These are phyloP conservation scores for Periconia digitata DNA, from an alignment of 2,329 filamentous ascomycete genomes.

Conservation along the genomic window DNA sequence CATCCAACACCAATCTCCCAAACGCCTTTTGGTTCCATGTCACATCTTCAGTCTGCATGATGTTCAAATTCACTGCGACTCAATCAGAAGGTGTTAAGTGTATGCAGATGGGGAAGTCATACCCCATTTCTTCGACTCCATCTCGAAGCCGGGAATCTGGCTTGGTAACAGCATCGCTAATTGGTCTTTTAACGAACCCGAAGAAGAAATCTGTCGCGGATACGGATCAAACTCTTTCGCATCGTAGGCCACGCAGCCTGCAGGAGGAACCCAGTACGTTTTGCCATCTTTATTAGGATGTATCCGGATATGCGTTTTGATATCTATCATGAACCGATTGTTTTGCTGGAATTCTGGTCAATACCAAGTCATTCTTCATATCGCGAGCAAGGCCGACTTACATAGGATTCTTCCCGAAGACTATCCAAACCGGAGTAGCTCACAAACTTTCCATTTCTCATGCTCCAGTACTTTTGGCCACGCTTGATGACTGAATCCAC, in stretches of 20 bases:
- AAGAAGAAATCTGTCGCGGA: not conserved
- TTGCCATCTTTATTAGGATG: not conserved
- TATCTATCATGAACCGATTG: not conserved
- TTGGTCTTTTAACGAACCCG: not conserved
- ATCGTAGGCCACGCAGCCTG: not conserved
- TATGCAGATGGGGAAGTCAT: not conserved
- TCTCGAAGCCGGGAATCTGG: not conserved
- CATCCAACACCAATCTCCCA: slow-evolving; percentile 43
- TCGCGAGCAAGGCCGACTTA: not conserved
- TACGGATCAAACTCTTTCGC: not conserved
- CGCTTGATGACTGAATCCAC: not conserved
- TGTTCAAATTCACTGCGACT: not conserved
- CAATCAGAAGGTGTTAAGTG: not conserved
- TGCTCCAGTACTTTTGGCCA: not conserved
- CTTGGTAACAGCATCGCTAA: not conserved
- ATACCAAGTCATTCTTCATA: not conserved
- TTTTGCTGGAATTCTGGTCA: not conserved
- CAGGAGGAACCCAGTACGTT: not conserved
- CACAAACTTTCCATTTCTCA: not conserved
- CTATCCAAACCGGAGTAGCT: not conserved
- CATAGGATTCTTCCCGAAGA: not conserved
- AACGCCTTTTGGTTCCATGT: slow-evolving; percentile 2
- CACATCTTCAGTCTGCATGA: not conserved
- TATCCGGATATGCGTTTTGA: not conserved
- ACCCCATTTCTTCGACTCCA: not conserved